These are phyloP conservation scores for Cyamopsis tetragonoloba DNA, from an alignment of 306 rosid genomes.

Conservation along the genomic window DNA sequence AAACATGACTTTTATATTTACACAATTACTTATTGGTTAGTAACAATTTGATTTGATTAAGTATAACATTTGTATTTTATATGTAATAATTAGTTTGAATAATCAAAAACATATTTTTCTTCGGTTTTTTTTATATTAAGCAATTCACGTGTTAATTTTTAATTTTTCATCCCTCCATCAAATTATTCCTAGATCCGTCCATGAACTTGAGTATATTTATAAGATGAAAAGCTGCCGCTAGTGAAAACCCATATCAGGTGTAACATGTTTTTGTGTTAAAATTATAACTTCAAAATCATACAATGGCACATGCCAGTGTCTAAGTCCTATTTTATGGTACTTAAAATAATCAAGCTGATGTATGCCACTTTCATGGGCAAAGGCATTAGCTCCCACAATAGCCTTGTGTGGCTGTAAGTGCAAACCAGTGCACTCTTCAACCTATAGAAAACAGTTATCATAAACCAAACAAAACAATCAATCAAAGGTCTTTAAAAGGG, in stretches of 20 bases:
- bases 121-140: too few species aligned
- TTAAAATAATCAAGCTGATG: conserved; percentile 71
- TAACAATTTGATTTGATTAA: too few species aligned
- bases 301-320: background rate
- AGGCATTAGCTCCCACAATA: conserved; percentile 94
- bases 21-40: too few species aligned
- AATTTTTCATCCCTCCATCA: too few species aligned
- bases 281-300: background rate
- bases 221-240: background rate
- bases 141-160: too few species aligned
- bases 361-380: conserved; percentile 99
- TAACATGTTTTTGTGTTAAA: background rate
- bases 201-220: conserved; percentile 10
- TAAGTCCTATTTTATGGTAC: background rate
- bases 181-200: too few species aligned
- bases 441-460: conserved; percentile 45
- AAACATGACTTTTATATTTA: too few species aligned
- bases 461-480: background rate
- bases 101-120: too few species aligned
- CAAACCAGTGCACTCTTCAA: conserved; percentile 85
- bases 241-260: conserved; percentile 2
- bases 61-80: too few species aligned
- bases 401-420: conserved; percentile 97
- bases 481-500: background rate
- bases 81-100: too few species aligned